Conservation (phyloP, 176 grass and related monocot species). For the Hordeum vulgare region DNA sequence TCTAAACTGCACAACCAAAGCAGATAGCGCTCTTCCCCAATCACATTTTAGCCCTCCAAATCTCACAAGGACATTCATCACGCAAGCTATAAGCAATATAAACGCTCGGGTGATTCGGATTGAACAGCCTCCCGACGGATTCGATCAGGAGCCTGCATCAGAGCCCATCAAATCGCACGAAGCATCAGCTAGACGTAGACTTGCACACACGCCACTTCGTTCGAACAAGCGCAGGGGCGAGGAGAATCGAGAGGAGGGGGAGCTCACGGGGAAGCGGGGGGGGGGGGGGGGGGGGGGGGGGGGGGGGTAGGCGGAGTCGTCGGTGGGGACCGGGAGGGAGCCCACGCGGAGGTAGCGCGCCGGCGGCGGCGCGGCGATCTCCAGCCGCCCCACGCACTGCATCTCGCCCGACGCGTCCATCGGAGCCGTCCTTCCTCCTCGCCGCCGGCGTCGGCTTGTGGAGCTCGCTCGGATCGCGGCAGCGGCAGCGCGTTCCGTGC, state of each 20-base stretch:
- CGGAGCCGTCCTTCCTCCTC: background rate
- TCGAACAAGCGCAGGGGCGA: background rate
- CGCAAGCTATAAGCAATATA: slow-evolving; percentile 6
- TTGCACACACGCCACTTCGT: background rate
- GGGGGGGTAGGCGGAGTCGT: slow-evolving; percentile 58
- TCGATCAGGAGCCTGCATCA: slow-evolving; percentile 13
- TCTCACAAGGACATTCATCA: background rate
- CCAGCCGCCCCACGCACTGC: slow-evolving; percentile 84
- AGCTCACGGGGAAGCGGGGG: slow-evolving; percentile 54
- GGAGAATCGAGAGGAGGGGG: background rate
- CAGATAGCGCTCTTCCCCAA: background rate
- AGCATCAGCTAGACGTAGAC: background rate
- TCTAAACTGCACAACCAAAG: background rate
- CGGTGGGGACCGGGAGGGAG: slow-evolving; percentile 83
- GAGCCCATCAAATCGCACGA: background rate
- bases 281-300: slow-evolving; percentile 61
- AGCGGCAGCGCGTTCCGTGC: background rate
- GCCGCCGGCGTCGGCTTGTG: background rate
- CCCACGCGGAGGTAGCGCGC: slow-evolving; percentile 74
- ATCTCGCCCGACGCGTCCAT: slow-evolving; percentile 71
- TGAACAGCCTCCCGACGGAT: background rate
- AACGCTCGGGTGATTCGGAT: background rate
- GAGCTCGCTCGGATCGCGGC: slow-evolving; percentile 10
- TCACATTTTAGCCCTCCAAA: background rate
- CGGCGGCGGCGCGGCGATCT: slow-evolving; percentile 68